Percentiles rank a stretch among this genome's conserved stretches.
Evolutionary conservation across 306 rosid species (phyloP).

Genomic region (Acacia crassicarpa): DNA sequence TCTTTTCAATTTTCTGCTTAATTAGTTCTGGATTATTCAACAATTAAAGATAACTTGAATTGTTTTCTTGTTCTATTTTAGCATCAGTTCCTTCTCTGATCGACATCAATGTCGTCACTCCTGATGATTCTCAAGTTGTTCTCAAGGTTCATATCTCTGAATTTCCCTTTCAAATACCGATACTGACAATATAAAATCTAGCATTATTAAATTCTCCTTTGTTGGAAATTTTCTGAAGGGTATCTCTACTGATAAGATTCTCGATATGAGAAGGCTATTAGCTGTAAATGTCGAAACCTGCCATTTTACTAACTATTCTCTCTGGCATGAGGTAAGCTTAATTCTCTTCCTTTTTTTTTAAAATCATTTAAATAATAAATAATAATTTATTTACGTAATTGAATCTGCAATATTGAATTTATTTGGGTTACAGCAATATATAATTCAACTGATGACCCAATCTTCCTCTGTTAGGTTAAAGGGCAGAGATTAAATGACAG

Average conservation of each 20-base stretch:
- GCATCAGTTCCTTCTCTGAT: constrained; percentile 75
- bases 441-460: constrained; percentile 13
- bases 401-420: neutral
- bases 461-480: constrained; percentile 55
- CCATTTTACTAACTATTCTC: constrained; percentile 83
- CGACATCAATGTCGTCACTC: constrained; percentile 70
- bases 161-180: neutral
- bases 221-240: constrained; percentile 51
- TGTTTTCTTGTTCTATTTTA: neutral
- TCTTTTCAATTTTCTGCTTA: neutral
- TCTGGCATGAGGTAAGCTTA: constrained; percentile 73
- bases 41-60: neutral
- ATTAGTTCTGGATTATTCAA: neutral
- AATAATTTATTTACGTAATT: neutral
- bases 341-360: neutral
- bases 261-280: constrained; percentile 76
- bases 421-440: too few relatives aligned
- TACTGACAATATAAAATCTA: neutral
- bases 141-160: constrained; percentile 58
- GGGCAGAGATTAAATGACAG: constrained; percentile 72
- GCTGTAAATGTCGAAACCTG: constrained; percentile 89
- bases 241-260: constrained; percentile 92
- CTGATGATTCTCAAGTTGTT: constrained; percentile 64
- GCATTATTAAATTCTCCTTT: neutral
- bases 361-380: neutral